Evolutionary conservation across 108 stramenopile genomes (phyloP).

Genomic region (Cylindrotheca fusiformis): DNA sequence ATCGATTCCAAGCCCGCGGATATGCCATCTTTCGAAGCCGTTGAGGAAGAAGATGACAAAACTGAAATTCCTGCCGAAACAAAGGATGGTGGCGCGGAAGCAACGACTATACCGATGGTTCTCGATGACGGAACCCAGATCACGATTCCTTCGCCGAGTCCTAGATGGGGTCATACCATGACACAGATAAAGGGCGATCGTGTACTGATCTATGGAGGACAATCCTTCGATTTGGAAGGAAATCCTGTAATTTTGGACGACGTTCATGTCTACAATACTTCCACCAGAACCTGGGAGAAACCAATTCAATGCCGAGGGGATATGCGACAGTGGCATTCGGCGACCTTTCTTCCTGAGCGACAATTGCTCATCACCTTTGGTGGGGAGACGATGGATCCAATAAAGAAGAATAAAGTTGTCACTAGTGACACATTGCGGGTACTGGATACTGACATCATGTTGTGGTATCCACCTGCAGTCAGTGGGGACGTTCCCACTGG

Average conservation of each 20-base stretch:
- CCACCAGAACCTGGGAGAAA: slow-evolving; percentile 49
- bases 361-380: slow-evolving; percentile 78
- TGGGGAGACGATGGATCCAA: slow-evolving; percentile 48
- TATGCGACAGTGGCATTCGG: slow-evolving; percentile 75
- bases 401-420: slow-evolving; percentile 22
- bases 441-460: slow-evolving; percentile 80
- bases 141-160: slow-evolving; percentile 34
- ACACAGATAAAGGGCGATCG: slow-evolving; percentile 64
- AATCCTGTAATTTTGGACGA: slow-evolving; percentile 48
- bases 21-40: neutral
- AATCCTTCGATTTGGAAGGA: slow-evolving; percentile 45
- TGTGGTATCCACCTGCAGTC: slow-evolving; percentile 44
- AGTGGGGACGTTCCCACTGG: slow-evolving; percentile 68
- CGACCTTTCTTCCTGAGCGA: slow-evolving; percentile 73
- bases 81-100: neutral
- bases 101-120: neutral
- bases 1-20: neutral
- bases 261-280: slow-evolving; percentile 55
- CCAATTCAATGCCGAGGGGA: slow-evolving; percentile 71
- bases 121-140: neutral
- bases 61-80: slow-evolving; percentile 1
- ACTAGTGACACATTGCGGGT: slow-evolving; percentile 36
- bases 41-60: neutral
- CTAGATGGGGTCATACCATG: slow-evolving; percentile 84
- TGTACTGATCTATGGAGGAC: slow-evolving; percentile 79